These are phyloP conservation scores for Phaseolus lunatus DNA, from an alignment of 306 rosid species.

Conservation along the genomic window DNA sequence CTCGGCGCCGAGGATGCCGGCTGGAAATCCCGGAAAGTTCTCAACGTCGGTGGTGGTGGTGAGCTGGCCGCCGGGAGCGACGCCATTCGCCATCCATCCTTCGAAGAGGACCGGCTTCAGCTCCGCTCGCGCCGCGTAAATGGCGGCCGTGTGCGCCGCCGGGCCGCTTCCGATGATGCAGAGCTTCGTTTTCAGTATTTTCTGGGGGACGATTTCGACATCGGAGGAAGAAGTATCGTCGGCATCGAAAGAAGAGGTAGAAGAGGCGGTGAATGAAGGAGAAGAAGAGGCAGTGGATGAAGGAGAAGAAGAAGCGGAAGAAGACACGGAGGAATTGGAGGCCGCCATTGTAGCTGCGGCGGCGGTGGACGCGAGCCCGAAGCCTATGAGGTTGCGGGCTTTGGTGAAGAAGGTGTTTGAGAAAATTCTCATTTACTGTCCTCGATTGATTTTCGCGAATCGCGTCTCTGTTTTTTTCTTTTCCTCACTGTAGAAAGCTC, in stretches of 20 bases:
- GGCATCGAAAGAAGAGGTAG: conserved; percentile 23
- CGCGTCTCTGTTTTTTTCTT: background rate
- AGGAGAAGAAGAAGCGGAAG: background rate
- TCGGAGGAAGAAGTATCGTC: conserved; percentile 8
- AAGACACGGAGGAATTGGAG: background rate
- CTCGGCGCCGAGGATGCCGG: conserved; percentile 67
- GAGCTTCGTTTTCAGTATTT: conserved; percentile 62
- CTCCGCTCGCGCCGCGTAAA: conserved; percentile 85
- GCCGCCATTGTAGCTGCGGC: conserved; percentile 29
- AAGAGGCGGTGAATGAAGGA: background rate
- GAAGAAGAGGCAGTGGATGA: background rate
- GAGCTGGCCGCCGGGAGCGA: conserved; percentile 91
- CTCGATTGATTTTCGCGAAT: background rate
- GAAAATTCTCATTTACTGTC: conserved; percentile 42
- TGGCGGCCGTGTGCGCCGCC: conserved; percentile 90
- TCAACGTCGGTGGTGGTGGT: conserved; percentile 92
- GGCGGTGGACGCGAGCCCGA: conserved; percentile 44
- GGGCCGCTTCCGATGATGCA: conserved; percentile 95
- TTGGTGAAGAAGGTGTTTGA: conserved; percentile 45
- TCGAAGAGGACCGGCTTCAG: conserved; percentile 82
- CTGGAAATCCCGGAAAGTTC: conserved; percentile 89
- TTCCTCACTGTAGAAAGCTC: background rate
- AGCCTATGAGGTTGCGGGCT: conserved; percentile 52
- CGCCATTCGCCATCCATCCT: conserved; percentile 91
- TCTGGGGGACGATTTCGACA: conserved; percentile 29